Evolutionary conservation across 1,139 yeast genomes (phyloP).

Genomic region (Geotrichum macrosporum): DNA sequence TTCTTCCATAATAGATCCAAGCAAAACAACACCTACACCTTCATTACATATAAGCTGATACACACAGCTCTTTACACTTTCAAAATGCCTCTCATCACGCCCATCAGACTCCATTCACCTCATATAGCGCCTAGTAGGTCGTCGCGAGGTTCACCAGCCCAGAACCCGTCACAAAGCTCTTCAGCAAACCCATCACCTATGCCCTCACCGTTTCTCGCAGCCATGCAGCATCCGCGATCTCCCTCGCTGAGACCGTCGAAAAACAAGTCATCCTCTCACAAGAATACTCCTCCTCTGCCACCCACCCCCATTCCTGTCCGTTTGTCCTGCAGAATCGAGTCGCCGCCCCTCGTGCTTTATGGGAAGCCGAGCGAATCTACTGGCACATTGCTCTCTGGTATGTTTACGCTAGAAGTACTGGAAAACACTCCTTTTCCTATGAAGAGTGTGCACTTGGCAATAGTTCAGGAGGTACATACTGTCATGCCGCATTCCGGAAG

Average conservation of each 20-base stretch:
- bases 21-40: too few relatives aligned
- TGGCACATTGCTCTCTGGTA: conserved; percentile 82
- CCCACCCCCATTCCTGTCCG: conserved; percentile 9
- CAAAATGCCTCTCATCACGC: conserved; percentile 6
- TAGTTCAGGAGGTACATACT: conserved; percentile 59
- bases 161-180: background rate
- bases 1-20: too few relatives aligned
- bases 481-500: conserved; percentile 25
- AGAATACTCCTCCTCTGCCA: background rate
- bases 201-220: conserved; percentile 6
- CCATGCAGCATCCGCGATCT: background rate
- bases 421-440: conserved; percentile 39
- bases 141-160: conserved; percentile 6
- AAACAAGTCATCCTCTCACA: background rate
- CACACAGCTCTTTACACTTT: too few relatives aligned
- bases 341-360: conserved; percentile 84
- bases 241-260: background rate
- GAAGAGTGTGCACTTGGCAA: conserved; percentile 55
- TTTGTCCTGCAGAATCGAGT: conserved; percentile 65
- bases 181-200: background rate
- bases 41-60: background rate
- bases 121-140: conserved; percentile 5
- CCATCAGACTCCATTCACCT: conserved; percentile 9
- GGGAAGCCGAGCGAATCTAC: conserved; percentile 75
- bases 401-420: conserved; percentile 41